These are phyloP conservation scores for Hemisphaericaspora lyxosophila DNA, from an alignment of 1,139 yeast genomes.

Conservation along the genomic window DNA sequence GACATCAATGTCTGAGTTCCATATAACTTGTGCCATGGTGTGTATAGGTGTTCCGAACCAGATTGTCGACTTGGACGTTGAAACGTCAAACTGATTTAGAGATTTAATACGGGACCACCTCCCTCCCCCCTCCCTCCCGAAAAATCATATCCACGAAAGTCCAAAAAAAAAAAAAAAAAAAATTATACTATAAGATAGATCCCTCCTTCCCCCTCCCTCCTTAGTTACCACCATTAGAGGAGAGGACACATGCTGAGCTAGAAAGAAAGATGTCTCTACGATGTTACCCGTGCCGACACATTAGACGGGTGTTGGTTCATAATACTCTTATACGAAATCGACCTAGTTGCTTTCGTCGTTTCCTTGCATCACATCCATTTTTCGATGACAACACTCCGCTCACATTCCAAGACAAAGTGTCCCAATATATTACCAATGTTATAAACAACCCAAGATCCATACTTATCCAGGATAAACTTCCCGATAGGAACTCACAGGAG, in stretches of 20 bases:
- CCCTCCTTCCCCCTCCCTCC: too few species aligned
- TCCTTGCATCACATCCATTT: conserved; percentile 6
- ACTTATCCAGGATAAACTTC: too few species aligned
- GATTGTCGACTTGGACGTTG: too few species aligned
- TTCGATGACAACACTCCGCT: conserved; percentile 4
- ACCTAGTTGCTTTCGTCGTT: conserved; percentile 3
- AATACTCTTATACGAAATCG: conserved; percentile 10
- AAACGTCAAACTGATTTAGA: too few species aligned
- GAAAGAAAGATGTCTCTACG: conserved; percentile 5
- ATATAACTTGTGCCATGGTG: conserved; percentile 45
- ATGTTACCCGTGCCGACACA: background rate
- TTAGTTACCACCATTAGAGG: background rate
- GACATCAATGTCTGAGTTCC: conserved; percentile 51
- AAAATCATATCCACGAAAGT: too few species aligned
- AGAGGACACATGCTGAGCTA: background rate
- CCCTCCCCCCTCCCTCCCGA: too few species aligned
- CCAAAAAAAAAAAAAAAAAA: conserved; percentile 1
- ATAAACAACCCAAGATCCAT: too few species aligned
- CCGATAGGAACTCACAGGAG: background rate
- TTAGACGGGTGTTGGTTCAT: conserved; percentile 2
- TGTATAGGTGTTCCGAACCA: too few species aligned
- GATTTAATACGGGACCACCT: too few species aligned
- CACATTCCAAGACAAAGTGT: conserved; percentile 8
- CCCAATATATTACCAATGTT: conserved; percentile 8
- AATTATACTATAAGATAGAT: too few species aligned